A percentile compares a stretch with the other conserved stretches of the same genome.
These are phyloP conservation scores for Geotrichum reessii DNA, from an alignment of 1,139 yeast genomes.

Conservation along the genomic window DNA sequence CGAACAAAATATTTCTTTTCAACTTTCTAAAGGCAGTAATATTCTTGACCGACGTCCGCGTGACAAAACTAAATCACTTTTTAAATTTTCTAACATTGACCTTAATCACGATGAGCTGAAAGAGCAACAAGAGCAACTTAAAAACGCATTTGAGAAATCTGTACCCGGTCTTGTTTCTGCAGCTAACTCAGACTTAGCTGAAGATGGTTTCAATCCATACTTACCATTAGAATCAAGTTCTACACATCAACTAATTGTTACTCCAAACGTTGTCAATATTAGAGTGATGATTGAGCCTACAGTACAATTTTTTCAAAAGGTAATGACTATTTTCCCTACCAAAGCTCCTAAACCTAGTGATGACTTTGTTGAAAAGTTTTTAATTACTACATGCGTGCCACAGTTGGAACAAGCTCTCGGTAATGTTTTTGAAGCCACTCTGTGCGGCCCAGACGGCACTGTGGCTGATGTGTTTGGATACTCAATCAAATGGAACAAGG, in stretches of 20 bases:
- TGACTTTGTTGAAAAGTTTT: slow-evolving; percentile 56
- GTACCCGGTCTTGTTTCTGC: slow-evolving; percentile 37
- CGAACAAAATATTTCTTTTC: neutral
- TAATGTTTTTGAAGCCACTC: slow-evolving; percentile 35
- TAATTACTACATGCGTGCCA: slow-evolving; percentile 60
- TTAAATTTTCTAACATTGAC: slow-evolving; percentile 28
- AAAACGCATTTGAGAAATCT: slow-evolving; percentile 30
- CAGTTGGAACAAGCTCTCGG: slow-evolving; percentile 55
- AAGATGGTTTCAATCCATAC: slow-evolving; percentile 18
- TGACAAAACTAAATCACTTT: slow-evolving; percentile 23
- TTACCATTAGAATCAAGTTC: slow-evolving; percentile 20
- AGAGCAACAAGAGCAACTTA: slow-evolving; percentile 25
- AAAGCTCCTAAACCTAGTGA: slow-evolving; percentile 29
- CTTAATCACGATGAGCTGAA: slow-evolving; percentile 27
- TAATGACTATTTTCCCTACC: slow-evolving; percentile 39
- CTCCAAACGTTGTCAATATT: slow-evolving; percentile 76
- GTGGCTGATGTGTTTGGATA: slow-evolving; percentile 17
- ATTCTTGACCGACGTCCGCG: slow-evolving; percentile 14
- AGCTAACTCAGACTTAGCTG: slow-evolving; percentile 14
- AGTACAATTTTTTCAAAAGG: slow-evolving; percentile 51
- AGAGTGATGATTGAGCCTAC: slow-evolving; percentile 62
- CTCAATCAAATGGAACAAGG: slow-evolving; percentile 30
- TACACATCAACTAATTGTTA: slow-evolving; percentile 59
- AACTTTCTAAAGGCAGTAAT: slow-evolving; percentile 6
- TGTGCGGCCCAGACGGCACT: slow-evolving; percentile 20